Evolutionary conservation across 805 yeast genomes (phyloP).

Genomic region (Candida dendrica): DNA sequence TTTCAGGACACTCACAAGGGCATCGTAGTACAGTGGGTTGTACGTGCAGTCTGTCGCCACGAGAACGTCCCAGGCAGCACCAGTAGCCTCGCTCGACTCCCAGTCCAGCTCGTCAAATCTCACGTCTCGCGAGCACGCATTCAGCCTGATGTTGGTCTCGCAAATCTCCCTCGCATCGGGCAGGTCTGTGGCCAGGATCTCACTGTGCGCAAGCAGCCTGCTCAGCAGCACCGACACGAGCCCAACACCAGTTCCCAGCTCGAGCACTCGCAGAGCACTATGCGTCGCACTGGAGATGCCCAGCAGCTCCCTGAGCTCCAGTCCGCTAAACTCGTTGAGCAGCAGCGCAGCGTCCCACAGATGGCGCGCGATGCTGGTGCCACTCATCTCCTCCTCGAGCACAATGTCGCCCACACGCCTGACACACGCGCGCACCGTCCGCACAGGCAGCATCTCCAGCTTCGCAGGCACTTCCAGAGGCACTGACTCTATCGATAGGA

Average conservation of each 20-base stretch:
- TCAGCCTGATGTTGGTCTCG: conserved; percentile 22
- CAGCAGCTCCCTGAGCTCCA: conserved; percentile 3
- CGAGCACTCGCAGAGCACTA: conserved; percentile 19
- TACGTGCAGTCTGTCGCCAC: conserved; percentile 36
- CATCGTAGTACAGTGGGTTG: conserved; percentile 31
- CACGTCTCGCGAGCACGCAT: conserved; percentile 8
- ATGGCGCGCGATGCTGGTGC: conserved; percentile 32
- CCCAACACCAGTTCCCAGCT: conserved; percentile 39
- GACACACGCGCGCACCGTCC: conserved; percentile 12
- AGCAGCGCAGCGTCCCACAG: conserved; percentile 35
- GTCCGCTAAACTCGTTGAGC: conserved; percentile 8
- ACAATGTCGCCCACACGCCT: conserved; percentile 5
- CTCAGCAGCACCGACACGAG: conserved; percentile 26
- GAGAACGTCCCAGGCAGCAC: conserved; percentile 28
- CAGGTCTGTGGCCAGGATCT: conserved; percentile 28
- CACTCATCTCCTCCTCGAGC: conserved; percentile 30
- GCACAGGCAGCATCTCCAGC: conserved; percentile 6
- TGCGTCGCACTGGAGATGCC: conserved; percentile 3
- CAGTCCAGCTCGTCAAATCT: conserved; percentile 29
- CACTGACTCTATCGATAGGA: conserved; percentile 12
- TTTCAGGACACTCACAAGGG: conserved; percentile 23
- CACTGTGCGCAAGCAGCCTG: conserved; percentile 11
- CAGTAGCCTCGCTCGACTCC: conserved; percentile 19
- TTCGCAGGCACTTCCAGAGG: conserved; percentile 9
- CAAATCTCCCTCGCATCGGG: conserved; percentile 31